Evolutionary conservation across 1,139 yeast species (phyloP).

Genomic region (Hyphopichia wangnamkhiaoensis): DNA sequence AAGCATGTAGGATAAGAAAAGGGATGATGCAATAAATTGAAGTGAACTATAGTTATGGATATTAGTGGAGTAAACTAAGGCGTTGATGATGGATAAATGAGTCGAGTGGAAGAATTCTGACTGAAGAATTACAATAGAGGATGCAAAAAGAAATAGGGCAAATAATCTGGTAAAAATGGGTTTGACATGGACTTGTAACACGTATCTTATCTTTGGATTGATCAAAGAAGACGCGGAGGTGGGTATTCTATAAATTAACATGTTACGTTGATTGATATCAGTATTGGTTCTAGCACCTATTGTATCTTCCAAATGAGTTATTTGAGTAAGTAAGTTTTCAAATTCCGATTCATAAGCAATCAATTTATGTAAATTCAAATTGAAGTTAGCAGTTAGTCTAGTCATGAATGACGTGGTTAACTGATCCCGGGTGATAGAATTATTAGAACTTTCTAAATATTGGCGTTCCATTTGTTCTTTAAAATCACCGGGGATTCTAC

Average conservation of each 20-base stretch:
- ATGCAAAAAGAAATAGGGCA: constrained; percentile 37
- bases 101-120: constrained; percentile 80
- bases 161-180: constrained; percentile 48
- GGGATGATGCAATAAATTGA: constrained; percentile 39
- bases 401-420: constrained; percentile 36
- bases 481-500: constrained; percentile 37
- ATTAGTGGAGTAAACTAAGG: constrained; percentile 32
- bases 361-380: constrained; percentile 37
- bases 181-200: constrained; percentile 38
- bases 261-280: constrained; percentile 26
- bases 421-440: constrained; percentile 34
- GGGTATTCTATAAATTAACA: constrained; percentile 28
- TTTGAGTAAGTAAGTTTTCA: constrained; percentile 30
- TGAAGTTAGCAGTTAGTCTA: constrained; percentile 38
- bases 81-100: constrained; percentile 58
- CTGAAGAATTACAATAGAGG: constrained; percentile 59
- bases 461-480: constrained; percentile 38
- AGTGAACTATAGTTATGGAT: constrained; percentile 17
- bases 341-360: constrained; percentile 47
- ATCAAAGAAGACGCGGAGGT: constrained; percentile 19
- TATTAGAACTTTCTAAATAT: constrained; percentile 18
- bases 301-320: constrained; percentile 44
- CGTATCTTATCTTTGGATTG: constrained; percentile 25
- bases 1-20: constrained; percentile 67
- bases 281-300: constrained; percentile 30